Conservation (phyloP, 768 basidiomycete species). For the Hypholoma sublateritium region DNA sequence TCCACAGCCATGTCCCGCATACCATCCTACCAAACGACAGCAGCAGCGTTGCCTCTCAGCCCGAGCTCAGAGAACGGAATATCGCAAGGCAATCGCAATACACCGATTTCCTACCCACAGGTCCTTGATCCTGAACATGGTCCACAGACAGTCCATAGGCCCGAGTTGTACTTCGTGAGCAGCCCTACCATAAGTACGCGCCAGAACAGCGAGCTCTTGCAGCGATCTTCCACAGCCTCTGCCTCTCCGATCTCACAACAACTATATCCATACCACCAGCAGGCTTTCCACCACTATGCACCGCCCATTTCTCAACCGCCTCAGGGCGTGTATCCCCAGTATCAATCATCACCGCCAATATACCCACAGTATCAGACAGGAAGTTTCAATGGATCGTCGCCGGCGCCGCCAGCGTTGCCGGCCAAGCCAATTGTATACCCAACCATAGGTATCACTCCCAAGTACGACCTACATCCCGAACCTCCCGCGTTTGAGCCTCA, state of each 20-base stretch:
- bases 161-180: conserved; percentile 31
- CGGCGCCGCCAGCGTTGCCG: conserved; percentile 15
- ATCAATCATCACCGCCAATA: conserved; percentile 9
- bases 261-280: conserved; percentile 32
- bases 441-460: conserved; percentile 11
- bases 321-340: conserved; percentile 13
- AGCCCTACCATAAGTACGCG: conserved; percentile 13
- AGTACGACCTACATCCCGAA: conserved; percentile 10
- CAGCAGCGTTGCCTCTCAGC: conserved; percentile 13
- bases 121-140: conserved; percentile 26
- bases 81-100: conserved; percentile 7
- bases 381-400: background rate
- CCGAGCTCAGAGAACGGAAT: conserved; percentile 7
- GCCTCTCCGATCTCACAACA: conserved; percentile 21
- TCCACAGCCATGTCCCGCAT: conserved; percentile 20
- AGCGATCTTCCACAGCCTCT: conserved; percentile 1
- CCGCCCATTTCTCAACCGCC: conserved; percentile 24
- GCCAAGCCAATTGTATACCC: conserved; percentile 23
- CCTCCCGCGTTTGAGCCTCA: conserved; percentile 6
- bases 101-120: conserved; percentile 18
- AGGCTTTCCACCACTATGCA: conserved; percentile 27
- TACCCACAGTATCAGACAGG: background rate
- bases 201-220: conserved; percentile 6
- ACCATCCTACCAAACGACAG: conserved; percentile 16
- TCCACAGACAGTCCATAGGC: conserved; percentile 31